These are phyloP conservation scores for Euphorbia tirucalli DNA, from an alignment of 345 rosid genomes.

Conservation along the genomic window DNA sequence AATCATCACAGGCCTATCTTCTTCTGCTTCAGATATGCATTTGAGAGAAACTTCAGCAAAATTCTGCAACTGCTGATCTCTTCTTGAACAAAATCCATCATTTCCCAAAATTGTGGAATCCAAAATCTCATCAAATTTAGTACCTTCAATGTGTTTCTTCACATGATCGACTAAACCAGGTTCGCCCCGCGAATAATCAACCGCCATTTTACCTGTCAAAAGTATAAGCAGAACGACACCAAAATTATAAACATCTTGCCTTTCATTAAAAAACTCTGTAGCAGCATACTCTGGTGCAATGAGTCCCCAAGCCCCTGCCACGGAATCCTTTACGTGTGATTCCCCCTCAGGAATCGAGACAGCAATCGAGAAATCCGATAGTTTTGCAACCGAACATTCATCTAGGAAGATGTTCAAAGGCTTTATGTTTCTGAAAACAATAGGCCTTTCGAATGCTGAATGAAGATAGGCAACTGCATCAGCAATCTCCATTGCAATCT, in stretches of 20 bases:
- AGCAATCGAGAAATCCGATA: slow-evolving; percentile 8
- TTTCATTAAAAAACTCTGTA: slow-evolving; percentile 22
- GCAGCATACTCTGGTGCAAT: background rate
- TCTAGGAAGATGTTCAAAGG: slow-evolving; percentile 5
- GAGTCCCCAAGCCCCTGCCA: background rate
- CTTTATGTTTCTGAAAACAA: slow-evolving; percentile 14
- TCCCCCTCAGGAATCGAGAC: slow-evolving; percentile 27
- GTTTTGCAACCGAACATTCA: slow-evolving; percentile 6
- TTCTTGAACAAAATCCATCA: too few species aligned
- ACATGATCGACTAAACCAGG: background rate
- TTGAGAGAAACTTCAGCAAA: background rate
- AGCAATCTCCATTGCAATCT: slow-evolving; percentile 24
- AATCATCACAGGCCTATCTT: slow-evolving; percentile 27
- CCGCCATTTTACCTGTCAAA: slow-evolving; percentile 6
- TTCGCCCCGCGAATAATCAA: background rate
- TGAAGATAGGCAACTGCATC: slow-evolving; percentile 24
- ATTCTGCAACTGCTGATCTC: slow-evolving; percentile 12
- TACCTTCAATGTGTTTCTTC: background rate
- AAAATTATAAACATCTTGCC: slow-evolving; percentile 23
- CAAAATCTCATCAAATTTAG: slow-evolving; percentile 1
- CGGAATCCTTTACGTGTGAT: slow-evolving; percentile 1
- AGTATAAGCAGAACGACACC: slow-evolving; percentile 22
- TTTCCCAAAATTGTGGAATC: slow-evolving; percentile 21
- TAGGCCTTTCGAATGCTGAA: slow-evolving; percentile 20
- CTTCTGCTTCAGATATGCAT: background rate